phyloP scores from a whole-genome alignment of 2,329 filamentous ascomycete species.

The Penicillium sp. region DNA sequence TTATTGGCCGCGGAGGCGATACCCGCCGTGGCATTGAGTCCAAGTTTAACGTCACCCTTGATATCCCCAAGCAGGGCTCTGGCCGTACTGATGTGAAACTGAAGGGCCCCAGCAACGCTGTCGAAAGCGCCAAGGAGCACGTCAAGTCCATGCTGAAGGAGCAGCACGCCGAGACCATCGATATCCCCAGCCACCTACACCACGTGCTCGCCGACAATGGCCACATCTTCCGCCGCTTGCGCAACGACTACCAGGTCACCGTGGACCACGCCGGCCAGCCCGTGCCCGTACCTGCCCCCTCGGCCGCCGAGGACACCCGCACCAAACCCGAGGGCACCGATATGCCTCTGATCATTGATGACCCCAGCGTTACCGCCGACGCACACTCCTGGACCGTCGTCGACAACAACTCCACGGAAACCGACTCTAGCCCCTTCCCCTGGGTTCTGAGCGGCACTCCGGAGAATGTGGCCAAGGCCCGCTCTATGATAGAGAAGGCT shows the following conservation, averaged over 20 bases:
- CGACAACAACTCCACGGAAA: conserved; percentile 43
- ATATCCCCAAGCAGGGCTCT: conserved; percentile 86
- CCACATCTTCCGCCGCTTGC: conserved; percentile 86
- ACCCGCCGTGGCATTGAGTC: conserved; percentile 80
- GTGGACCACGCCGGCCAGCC: conserved; percentile 85
- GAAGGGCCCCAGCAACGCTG: conserved; percentile 71
- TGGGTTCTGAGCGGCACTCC: conserved; percentile 82
- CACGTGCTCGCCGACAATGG: conserved; percentile 80
- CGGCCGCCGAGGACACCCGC: conserved; percentile 50
- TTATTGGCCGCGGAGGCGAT: conserved; percentile 91
- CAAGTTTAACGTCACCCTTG: conserved; percentile 80
- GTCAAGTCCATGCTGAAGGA: conserved; percentile 74
- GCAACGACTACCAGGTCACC: conserved; percentile 80
- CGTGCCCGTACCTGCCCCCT: conserved; percentile 68
- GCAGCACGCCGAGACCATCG: conserved; percentile 82
- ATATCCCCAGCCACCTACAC: conserved; percentile 78
- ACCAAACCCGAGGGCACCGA: conserved; percentile 52
- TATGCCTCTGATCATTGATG: conserved; percentile 94
- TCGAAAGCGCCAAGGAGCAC: conserved; percentile 83
- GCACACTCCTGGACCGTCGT: conserved; percentile 82
- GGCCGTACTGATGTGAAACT: conserved; percentile 84
- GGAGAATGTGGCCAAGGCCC: conserved; percentile 80
- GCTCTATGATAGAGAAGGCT: conserved; percentile 68
- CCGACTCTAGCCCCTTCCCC: conserved; percentile 53
- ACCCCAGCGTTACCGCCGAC: conserved; percentile 62